Evolutionary conservation across 805 yeast genomes (phyloP), one percentile per base, ranked within the genome.

Genomic region (Candida qinlingensis): DNA sequence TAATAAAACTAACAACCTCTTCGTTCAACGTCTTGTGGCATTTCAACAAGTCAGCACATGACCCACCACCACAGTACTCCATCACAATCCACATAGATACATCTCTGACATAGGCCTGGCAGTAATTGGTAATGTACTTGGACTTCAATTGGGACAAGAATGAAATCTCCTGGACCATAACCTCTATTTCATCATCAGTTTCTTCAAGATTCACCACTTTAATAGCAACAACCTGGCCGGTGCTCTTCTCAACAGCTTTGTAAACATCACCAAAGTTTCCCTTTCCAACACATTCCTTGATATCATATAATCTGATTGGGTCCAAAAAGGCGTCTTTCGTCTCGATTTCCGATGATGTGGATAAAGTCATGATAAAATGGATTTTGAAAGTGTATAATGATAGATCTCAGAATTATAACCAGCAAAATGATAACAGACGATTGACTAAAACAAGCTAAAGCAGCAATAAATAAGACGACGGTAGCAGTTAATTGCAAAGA

Each of bases 1-100:
- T 69, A 19, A 92, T 80, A 53, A 72, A 79, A 1, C 85, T 75
- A 5, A 81, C 83, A 7, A 76, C 71, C 5, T 74, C 75, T 58
- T 89, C 96, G 19, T 67, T 68, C 40, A 90, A 66, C 29, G 61
- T 66, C 33, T 76, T 81, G 64, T 67, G 77, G 43, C 72, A 71
- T 58, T 75, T 80, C 39, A 92, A 60, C 47, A 89, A 72, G 59
- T 87, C 96, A 2, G 85, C 75, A 64, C 96, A 87, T 1, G 97
- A 87, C 0, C 97, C 97, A 30, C 95, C 97, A 10, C 92, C 96
- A 66, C 98, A 94, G 61, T 78, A 89, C 64, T 92, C 99, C 97
- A 94, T 88, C 5, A 84, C 84, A 42, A 92, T 87, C 85, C 90
- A 91, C 80, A 94, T 79, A 6, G 79, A 74, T 39, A 80, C 79